These are phyloP conservation scores for Marchantia paleacea DNA, from an alignment of 225 moss, liverwort and hornwort species.

Conservation along the genomic window DNA sequence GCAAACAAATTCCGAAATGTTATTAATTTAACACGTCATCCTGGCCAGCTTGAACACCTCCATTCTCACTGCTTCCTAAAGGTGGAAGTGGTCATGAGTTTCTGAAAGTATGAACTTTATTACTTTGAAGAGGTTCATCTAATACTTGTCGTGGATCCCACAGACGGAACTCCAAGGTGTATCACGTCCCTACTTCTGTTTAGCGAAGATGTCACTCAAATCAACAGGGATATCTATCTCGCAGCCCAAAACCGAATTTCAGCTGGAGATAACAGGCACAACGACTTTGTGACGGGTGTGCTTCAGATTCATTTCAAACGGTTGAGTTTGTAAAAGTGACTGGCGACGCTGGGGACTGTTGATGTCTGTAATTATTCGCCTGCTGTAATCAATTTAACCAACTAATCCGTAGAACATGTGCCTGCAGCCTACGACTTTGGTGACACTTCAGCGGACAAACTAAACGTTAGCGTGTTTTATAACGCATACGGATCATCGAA, in stretches of 20 bases:
- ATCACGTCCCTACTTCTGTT: conserved; percentile 46
- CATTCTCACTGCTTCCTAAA: background rate
- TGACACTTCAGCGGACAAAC: conserved; percentile 38
- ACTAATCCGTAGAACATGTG: background rate
- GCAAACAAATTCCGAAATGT: background rate
- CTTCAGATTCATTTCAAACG: background rate
- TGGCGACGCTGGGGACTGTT: background rate
- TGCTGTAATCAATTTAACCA: background rate
- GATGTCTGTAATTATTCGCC: background rate
- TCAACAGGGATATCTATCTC: conserved; percentile 49
- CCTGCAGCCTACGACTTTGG: conserved; percentile 75
- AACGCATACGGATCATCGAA: conserved; percentile 47
- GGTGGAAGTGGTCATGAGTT: background rate
- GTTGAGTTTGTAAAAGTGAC: background rate
- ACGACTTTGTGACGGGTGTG: conserved; percentile 55
- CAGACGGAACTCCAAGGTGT: conserved; percentile 55
- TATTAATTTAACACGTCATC: too few species aligned
- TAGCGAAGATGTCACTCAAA: conserved; percentile 27
- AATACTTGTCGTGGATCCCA: background rate
- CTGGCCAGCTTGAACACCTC: background rate
- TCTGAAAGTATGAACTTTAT: background rate
- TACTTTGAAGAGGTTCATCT: background rate
- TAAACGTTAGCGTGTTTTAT: conserved; percentile 63
- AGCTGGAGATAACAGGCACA: conserved; percentile 27
- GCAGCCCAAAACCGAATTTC: conserved; percentile 39